Conservation (phyloP, 257 asterid genomes). For the Solanum lignicaule region DNA sequence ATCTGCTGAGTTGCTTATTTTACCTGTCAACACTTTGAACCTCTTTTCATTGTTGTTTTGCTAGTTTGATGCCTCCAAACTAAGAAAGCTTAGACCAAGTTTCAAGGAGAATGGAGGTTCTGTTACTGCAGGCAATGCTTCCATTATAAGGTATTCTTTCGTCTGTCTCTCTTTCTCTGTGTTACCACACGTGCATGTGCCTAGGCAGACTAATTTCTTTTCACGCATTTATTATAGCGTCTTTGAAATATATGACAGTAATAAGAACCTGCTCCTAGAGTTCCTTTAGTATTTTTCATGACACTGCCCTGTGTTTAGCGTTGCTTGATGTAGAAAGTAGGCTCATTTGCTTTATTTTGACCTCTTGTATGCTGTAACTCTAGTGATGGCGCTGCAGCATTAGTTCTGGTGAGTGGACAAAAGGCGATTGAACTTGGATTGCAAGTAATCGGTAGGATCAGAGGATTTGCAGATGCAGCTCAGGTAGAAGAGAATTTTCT, state of each 20-base stretch:
- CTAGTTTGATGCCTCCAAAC: slow-evolving; percentile 77
- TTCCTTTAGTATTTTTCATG: neutral
- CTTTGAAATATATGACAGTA: neutral
- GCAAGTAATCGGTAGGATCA: slow-evolving; percentile 61
- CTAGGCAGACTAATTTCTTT: neutral
- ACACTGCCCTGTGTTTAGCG: neutral
- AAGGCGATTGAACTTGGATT: slow-evolving; percentile 68
- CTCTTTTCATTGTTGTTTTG: slow-evolving; percentile 5
- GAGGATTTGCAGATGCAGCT: slow-evolving; percentile 95
- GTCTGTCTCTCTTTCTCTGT: slow-evolving; percentile 4
- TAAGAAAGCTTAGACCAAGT: slow-evolving; percentile 77
- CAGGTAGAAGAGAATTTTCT: slow-evolving; percentile 37
- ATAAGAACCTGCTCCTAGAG: neutral
- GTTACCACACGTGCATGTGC: neutral
- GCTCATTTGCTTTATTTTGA: neutral
- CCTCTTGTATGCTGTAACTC: neutral
- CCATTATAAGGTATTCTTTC: slow-evolving; percentile 65
- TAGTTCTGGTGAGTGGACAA: slow-evolving; percentile 83
- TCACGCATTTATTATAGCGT: neutral
- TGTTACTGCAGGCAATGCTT: slow-evolving; percentile 97
- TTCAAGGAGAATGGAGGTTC: slow-evolving; percentile 84
- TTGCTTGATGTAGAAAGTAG: neutral
- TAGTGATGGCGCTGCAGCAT: slow-evolving; percentile 94
- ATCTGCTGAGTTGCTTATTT: neutral
- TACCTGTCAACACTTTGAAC: neutral